phyloP scores from a whole-genome alignment of 169 alveolate species.

The Eimeria nieschulzi region DNA sequence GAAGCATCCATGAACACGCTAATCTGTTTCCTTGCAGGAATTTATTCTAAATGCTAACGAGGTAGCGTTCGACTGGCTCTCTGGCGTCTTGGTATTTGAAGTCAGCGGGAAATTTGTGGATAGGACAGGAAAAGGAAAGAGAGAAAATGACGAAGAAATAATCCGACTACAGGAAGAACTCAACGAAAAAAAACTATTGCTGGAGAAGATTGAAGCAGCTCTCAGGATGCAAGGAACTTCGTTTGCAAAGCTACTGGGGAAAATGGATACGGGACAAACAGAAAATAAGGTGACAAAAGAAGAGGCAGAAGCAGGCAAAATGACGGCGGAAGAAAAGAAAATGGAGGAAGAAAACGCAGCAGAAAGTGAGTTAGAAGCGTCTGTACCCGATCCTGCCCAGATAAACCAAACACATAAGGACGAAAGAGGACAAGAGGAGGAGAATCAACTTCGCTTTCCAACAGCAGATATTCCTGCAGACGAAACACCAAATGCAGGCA shows the following conservation, averaged over 20 bases:
- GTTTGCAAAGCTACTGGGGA: slow-evolving; percentile 15
- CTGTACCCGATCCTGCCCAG: neutral
- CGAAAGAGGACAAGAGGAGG: neutral
- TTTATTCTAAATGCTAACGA: slow-evolving; percentile 60
- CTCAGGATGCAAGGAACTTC: slow-evolving; percentile 58
- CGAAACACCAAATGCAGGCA: neutral
- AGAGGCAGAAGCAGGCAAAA: neutral
- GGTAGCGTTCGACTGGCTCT: slow-evolving; percentile 57
- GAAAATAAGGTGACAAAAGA: neutral
- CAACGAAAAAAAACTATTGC: slow-evolving; percentile 25
- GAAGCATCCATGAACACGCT: no score
- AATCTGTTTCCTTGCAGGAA: slow-evolving; percentile 24
- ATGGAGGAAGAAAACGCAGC: neutral
- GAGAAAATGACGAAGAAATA: neutral
- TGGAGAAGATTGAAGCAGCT: slow-evolving; percentile 42
- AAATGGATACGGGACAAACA: neutral
- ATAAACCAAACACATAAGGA: neutral
- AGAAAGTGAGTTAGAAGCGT: neutral
- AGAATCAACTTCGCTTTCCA: neutral
- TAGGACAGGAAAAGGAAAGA: slow-evolving; percentile 44
- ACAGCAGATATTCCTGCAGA: neutral
- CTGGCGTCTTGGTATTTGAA: slow-evolving; percentile 70
- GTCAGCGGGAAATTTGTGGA: slow-evolving; percentile 68
- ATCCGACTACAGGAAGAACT: slow-evolving; percentile 23
- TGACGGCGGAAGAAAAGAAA: neutral